Evolutionary conservation across 345 rosid genomes (phyloP), one percentile per base, ranked within the genome.

Genomic region (Brassica cretica): DNA sequence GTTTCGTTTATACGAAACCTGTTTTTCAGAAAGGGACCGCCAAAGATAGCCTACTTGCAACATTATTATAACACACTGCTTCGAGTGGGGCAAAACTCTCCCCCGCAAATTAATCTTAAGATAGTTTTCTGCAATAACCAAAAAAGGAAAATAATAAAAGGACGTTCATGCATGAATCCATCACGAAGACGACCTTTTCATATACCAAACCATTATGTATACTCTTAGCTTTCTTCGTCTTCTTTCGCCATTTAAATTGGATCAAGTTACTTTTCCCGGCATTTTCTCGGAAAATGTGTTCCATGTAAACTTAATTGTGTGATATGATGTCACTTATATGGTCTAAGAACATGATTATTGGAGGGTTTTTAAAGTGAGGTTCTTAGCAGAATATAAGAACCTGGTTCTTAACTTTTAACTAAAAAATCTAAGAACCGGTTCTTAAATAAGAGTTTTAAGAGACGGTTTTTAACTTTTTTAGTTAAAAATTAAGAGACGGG

Each of bases 11-110:
- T 61, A 60, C 69, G 66, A 53, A 51, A 68, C 59, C 46, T 68
- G 60, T 74, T 79, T 78, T 49, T 79, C 78, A 53, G 78, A 79
- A 79, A 79, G 53, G 49, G 82, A 79, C 78, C 41, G 56, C 66
- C 68, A 73, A 79, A 73, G 59, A 67, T 51, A 56, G 71, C 39
- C 75, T 68, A 73, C 71, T 51, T 73, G 78, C 58, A 25, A 25
- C 71, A 79, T 73, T 78, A 78, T 79, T 73, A 53, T 73, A 62
- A 63, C 70, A 73, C 46, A 78, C 63, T 74, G 82, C 82, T 73
- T 79, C 78, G 49, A 73, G 71, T 79, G 82, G 82, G 82, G 69
- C 78, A 73, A 73, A 60, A 60, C 78, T 7, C 70, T 60, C 78
- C 69, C 73, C 73, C 78, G 46, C 74, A 1, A 78, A 66, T 37